phyloP scores from a whole-genome alignment of 305 asterid genomes.

The Rubia balearica region DNA sequence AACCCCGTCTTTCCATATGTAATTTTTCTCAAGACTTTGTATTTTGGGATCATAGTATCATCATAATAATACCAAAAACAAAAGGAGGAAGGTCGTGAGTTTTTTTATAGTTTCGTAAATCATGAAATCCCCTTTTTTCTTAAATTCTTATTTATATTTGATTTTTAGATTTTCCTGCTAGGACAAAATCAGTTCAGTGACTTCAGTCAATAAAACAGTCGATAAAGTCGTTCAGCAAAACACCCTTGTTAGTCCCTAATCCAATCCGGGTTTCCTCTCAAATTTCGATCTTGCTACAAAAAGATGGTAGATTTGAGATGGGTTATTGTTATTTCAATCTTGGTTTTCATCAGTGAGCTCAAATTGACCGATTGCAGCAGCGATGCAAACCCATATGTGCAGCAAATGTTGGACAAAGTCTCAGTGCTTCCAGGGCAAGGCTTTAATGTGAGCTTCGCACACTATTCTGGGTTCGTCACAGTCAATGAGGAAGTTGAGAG shows the following conservation, averaged over 20 bases:
- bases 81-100: too few species aligned
- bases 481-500: slow-evolving; percentile 61
- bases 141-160: too few species aligned
- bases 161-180: too few species aligned
- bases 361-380: slow-evolving; percentile 25
- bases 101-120: too few species aligned
- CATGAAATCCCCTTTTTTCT: too few species aligned
- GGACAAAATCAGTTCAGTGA: background rate
- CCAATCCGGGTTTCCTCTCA: background rate
- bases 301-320: slow-evolving; percentile 43
- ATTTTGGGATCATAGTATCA: too few species aligned
- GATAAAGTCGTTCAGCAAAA: too few species aligned
- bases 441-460: slow-evolving; percentile 63
- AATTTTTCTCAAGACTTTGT: too few species aligned
- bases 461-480: slow-evolving; percentile 64
- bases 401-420: slow-evolving; percentile 52
- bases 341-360: slow-evolving; percentile 24
- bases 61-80: too few species aligned
- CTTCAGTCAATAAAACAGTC: background rate
- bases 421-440: slow-evolving; percentile 61
- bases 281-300: background rate
- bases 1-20: too few species aligned
- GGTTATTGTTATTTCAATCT: slow-evolving; percentile 31
- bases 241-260: background rate
- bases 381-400: slow-evolving; percentile 22